These are phyloP conservation scores for Rheum nobile DNA, from an alignment of 148 eudicot genomes.

Conservation along the genomic window DNA sequence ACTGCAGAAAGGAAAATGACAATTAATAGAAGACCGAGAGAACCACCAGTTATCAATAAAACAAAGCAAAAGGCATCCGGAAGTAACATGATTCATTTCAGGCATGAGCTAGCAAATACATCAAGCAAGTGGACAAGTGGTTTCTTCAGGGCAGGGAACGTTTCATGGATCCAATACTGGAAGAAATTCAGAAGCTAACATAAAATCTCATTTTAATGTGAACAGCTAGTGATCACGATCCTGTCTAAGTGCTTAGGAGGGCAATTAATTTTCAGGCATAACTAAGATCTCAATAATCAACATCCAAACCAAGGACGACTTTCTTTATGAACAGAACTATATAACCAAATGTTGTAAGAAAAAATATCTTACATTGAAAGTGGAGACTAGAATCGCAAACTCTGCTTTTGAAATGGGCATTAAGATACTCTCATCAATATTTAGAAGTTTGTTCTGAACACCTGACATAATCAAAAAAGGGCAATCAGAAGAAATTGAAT, in stretches of 20 bases:
- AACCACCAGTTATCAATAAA: not conserved
- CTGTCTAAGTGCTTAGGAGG: not conserved
- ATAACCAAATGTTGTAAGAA: not conserved
- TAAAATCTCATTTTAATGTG: too few relatives aligned
- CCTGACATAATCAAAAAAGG: conserved; percentile 25
- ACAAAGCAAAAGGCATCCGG: not conserved
- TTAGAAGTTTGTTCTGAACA: conserved; percentile 79
- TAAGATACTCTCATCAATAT: conserved; percentile 75
- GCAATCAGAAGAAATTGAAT: conserved; percentile 1
- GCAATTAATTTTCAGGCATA: not conserved
- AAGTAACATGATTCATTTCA: not conserved
- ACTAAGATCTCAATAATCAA: not conserved
- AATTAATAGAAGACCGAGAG: not conserved
- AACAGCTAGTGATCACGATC: not conserved
- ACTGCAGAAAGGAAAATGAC: conserved; percentile 38
- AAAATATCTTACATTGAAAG: conserved; percentile 58
- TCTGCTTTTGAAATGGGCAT: conserved; percentile 86
- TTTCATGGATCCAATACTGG: not conserved
- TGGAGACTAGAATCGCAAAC: conserved; percentile 60
- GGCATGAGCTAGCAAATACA: not conserved
- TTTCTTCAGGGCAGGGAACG: too few relatives aligned
- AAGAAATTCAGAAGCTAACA: too few relatives aligned
- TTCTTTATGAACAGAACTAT: not conserved
- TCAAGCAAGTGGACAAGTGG: not conserved
- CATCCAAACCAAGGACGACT: not conserved